phyloP scores from a whole-genome alignment of 495 filamentous ascomycete species.

The Podospora sp. region DNA sequence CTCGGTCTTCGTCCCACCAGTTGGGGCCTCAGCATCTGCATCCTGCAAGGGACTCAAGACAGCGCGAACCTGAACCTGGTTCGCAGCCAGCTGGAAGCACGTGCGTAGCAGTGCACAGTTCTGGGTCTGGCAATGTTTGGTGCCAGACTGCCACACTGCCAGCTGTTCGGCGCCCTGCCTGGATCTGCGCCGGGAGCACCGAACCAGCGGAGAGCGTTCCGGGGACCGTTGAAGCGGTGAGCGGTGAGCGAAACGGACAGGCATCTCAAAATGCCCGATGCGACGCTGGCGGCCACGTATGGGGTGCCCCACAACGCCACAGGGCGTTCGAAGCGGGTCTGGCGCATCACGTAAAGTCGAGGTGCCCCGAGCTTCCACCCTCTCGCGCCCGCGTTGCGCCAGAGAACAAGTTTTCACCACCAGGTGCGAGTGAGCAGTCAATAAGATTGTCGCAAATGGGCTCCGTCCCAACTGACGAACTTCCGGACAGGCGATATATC shows the following conservation, averaged over 20 bases:
- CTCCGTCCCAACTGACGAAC: neutral
- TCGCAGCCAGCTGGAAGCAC: neutral
- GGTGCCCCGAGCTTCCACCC: neutral
- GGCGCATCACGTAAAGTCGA: neutral
- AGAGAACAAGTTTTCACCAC: neutral
- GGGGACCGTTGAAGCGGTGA: neutral
- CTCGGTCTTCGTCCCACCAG: neutral
- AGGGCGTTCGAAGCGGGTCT: no score
- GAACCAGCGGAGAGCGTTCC: neutral
- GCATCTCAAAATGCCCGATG: conserved; percentile 9
- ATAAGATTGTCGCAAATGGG: neutral
- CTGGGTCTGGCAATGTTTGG: neutral
- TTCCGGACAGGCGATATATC: neutral
- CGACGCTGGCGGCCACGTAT: conserved; percentile 2
- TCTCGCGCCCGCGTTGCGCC: neutral
- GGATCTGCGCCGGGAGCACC: conserved; percentile 6
- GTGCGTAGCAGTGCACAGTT: neutral
- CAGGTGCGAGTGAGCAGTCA: neutral
- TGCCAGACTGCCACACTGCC: neutral
- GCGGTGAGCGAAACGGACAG: conserved; percentile 3
- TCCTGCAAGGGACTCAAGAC: neutral
- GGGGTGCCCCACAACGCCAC: neutral
- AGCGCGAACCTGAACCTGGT: no score
- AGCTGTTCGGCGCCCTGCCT: neutral
- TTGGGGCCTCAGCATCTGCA: neutral